Evolutionary conservation across 2,329 filamentous ascomycete species (phyloP), one percentile per base, ranked within the genome.

Genomic region (Diaporthe caulivora): DNA sequence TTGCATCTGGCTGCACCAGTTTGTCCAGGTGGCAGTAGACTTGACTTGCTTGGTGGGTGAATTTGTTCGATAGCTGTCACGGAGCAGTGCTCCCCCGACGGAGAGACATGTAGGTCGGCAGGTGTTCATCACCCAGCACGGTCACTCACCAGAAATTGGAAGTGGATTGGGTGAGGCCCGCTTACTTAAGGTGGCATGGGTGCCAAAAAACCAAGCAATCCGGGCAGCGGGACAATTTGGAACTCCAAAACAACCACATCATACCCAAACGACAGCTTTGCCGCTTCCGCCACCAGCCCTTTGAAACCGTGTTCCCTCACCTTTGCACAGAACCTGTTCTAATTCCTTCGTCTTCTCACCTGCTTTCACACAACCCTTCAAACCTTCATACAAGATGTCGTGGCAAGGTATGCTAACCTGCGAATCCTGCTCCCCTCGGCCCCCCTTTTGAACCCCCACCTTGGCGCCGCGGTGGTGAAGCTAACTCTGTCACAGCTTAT

Each of bases 361-460:
- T 67, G 70, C 24, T 74, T 72, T 74, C 70, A 65, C 70, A 62
- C 34, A 60, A 72, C 73, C 64, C 65, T 13, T 10, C 6, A 8
- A 67, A 55, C 40, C 24, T 31, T 55, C 60, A 78, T 77, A 74
- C 81, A 90, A 79, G 81, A 93, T 94, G 92, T 93, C 92, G 84
- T 93, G 92, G 92, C 92, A 94, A 92, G 90, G 92, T 94, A 75
- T 24, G 37, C 44, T 80, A 62, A 18, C 55, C 29, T 40, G n/a
- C 47, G n/a, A 54, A 24, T 31, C 26, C 37, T 44, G 3, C 68
- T 62, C 51, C 40, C 37, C 51, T 54, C 76, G 74, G 78, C 69
- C 68, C 72, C 76, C 76, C 76, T 77, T 76, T 77, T 37, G 55
- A 73, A 67, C 54, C 70, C 68, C 71, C 75, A 77, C 78, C 78